Evolutionary conservation across 116 monocot species (phyloP).

Genomic region (Dioscorea cayenensis): DNA sequence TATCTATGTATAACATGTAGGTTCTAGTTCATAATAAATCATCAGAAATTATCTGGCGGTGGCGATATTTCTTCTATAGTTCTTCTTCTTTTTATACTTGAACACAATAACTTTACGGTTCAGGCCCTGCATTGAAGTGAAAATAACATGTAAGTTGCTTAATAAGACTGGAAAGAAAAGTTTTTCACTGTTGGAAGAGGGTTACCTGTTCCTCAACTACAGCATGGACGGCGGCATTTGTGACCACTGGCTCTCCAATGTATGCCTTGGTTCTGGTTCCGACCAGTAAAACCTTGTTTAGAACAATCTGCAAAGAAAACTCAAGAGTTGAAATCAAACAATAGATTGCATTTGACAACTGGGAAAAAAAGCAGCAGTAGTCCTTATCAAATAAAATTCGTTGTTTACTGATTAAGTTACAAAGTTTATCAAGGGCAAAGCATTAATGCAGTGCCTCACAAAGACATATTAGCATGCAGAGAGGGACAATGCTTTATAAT

Average conservation of each 20-base stretch:
- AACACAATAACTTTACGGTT: conserved; percentile 80
- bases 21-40: too few species aligned
- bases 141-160: conserved; percentile 6
- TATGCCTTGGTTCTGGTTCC: conserved; percentile 71
- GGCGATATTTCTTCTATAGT: conserved; percentile 83
- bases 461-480: too few species aligned
- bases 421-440: neutral
- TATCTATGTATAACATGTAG: neutral
- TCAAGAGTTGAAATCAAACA: neutral
- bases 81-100: conserved; percentile 94
- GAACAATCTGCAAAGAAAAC: conserved; percentile 53
- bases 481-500: too few species aligned
- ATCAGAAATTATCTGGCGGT: conserved; percentile 60
- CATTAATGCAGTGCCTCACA: neutral
- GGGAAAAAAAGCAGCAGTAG: neutral
- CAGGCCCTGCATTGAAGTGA: conserved; percentile 45
- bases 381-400: too few species aligned
- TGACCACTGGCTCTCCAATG: conserved; percentile 87
- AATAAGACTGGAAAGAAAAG: neutral
- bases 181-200: neutral
- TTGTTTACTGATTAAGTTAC: neutral
- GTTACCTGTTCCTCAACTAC: conserved; percentile 93
- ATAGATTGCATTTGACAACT: neutral
- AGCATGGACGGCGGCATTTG: conserved; percentile 93
- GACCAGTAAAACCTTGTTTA: conserved; percentile 90